Evolutionary conservation across 2,329 filamentous ascomycete species (phyloP).

Genomic region (Exophiala spinifera): DNA sequence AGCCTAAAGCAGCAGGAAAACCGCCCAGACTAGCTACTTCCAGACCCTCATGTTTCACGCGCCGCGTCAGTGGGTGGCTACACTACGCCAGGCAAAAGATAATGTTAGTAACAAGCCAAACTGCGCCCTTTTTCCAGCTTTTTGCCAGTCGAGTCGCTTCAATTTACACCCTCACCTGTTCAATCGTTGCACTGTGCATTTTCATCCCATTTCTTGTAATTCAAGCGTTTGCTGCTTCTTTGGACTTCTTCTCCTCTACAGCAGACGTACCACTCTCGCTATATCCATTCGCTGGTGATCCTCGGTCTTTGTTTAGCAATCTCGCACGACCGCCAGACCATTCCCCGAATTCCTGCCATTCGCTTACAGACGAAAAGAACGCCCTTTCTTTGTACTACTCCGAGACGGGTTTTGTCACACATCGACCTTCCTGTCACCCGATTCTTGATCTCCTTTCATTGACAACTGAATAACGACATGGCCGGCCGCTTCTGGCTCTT

Average conservation of each 20-base stretch:
- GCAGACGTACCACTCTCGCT: conserved; percentile 1
- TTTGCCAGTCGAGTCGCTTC: neutral
- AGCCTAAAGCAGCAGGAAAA: neutral
- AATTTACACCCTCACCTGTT: neutral
- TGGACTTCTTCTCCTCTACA: conserved; percentile 1
- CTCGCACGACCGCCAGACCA: neutral
- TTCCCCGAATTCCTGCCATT: conserved; percentile 5
- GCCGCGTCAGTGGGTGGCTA: conserved; percentile 17
- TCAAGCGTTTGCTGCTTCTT: conserved; percentile 4
- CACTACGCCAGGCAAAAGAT: neutral
- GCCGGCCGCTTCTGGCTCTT: conserved; percentile 19
- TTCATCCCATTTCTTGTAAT: neutral
- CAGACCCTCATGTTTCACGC: conserved; percentile 17
- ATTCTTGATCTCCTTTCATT: conserved; percentile 13
- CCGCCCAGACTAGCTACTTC: neutral
- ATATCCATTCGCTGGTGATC: neutral
- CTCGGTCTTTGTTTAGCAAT: conserved; percentile 9
- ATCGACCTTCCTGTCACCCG: neutral
- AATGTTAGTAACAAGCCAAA: neutral
- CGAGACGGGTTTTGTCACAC: conserved; percentile 2
- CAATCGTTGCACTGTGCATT: neutral
- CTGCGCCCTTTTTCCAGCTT: neutral
- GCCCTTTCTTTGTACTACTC: conserved; percentile 14
- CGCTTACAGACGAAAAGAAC: conserved; percentile 12
- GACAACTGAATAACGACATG: conserved; percentile 21